A percentile compares a stretch with the other conserved stretches of the same genome.
phyloP scores from a whole-genome alignment of 208 protist species.

The Trypanosoma cruzi region DNA sequence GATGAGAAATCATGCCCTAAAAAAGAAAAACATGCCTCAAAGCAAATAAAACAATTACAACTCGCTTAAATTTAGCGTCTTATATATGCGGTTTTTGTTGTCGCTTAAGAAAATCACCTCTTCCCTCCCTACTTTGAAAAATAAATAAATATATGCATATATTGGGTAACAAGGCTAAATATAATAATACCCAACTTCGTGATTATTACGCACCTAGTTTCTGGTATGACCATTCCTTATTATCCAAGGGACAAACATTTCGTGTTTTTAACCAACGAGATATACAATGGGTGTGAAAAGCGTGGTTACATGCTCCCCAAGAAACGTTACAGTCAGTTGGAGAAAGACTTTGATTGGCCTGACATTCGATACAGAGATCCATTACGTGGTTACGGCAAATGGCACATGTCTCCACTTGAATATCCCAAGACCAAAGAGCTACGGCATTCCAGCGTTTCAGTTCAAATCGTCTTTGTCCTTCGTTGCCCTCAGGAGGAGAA shows the following conservation, averaged over 20 bases:
- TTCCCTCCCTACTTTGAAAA: neutral
- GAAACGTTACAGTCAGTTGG: slow-evolving; percentile 97
- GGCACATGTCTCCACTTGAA: slow-evolving; percentile 98
- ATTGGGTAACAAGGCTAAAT: neutral
- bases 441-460: slow-evolving; percentile 99
- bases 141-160: neutral
- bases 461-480: slow-evolving; percentile 55
- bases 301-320: slow-evolving; percentile 99
- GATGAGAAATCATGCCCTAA: neutral
- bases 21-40: neutral
- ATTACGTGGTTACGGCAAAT: slow-evolving; percentile 99
- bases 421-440: slow-evolving; percentile 98
- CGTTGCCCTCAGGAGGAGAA: slow-evolving; percentile 15
- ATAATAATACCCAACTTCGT: neutral
- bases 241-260: slow-evolving; percentile 98
- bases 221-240: slow-evolving; percentile 98
- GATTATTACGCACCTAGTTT: slow-evolving; percentile 93
- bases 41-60: neutral
- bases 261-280: slow-evolving; percentile 98
- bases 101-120: neutral
- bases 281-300: slow-evolving; percentile 99
- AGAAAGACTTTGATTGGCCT: slow-evolving; percentile 93
- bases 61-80: neutral
- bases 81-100: neutral
- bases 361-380: slow-evolving; percentile 98